phyloP scores from a whole-genome alignment of 2,329 filamentous ascomycete species.

The Saccharata proteae region DNA sequence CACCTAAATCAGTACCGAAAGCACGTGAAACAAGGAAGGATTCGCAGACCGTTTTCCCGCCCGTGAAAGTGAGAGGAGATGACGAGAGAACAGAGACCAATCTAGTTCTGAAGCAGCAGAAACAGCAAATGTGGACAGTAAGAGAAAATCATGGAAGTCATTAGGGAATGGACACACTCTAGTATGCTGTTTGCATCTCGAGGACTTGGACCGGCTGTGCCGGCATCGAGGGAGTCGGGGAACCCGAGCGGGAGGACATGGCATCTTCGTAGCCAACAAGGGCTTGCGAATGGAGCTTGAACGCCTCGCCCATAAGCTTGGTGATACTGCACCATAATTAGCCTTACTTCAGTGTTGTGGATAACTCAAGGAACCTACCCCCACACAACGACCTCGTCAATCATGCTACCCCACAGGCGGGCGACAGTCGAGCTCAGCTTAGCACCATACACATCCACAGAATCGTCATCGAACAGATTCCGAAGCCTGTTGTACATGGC shows the following conservation, averaged over 20 bases:
- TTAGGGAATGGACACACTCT: conserved; percentile 9
- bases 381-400: conserved; percentile 98
- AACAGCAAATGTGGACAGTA: conserved; percentile 1
- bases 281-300: conserved; percentile 91
- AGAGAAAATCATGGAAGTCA: conserved; percentile 8
- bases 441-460: conserved; percentile 65
- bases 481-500: conserved; percentile 89
- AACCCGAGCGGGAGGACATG: conserved; percentile 34
- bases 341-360: conserved; percentile 14
- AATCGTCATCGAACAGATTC: conserved; percentile 80
- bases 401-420: conserved; percentile 91
- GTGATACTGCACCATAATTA: conserved; percentile 56
- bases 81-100: conserved; percentile 8
- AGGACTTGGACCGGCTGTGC: conserved; percentile 27
- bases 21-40: conserved; percentile 5
- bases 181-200: conserved; percentile 33
- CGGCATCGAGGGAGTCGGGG: conserved; percentile 29
- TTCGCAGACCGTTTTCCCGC: conserved; percentile 5
- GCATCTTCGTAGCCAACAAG: conserved; percentile 91
- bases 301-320: conserved; percentile 94
- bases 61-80: conserved; percentile 9
- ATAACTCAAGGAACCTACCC: conserved; percentile 57
- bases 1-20: conserved; percentile 6
- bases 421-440: conserved; percentile 94
- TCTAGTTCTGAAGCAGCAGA: conserved; percentile 4